A percentile compares a stretch with the other conserved stretches of the same genome.
Conservation (phyloP, 1,139 yeast genomes). For the Saccharomyces hybrid region DNA sequence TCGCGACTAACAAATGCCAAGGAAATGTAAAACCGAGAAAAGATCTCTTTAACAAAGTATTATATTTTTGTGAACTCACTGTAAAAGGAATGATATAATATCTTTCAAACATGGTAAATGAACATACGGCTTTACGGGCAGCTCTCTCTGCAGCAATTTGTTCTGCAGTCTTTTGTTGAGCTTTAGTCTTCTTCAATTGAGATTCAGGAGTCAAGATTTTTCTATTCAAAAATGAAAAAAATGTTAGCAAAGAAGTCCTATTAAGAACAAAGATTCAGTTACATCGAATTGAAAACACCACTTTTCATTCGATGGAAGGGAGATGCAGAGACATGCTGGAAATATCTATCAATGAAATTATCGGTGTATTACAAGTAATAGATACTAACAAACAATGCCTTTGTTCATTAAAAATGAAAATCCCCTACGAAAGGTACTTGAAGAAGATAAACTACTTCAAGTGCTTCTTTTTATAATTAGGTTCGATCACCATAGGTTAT, state of each 20-base stretch:
- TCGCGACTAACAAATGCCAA: background rate
- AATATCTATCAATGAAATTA: constrained; percentile 5
- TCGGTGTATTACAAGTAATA: background rate
- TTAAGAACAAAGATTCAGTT: constrained; percentile 18
- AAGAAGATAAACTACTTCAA: background rate
- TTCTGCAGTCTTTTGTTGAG: constrained; percentile 79
- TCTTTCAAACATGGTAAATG: constrained; percentile 1
- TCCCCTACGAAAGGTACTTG: background rate
- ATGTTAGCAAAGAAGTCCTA: constrained; percentile 17
- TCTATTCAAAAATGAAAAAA: constrained; percentile 18
- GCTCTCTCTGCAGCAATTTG: constrained; percentile 82
- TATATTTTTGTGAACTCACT: background rate
- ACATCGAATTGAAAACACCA: constrained; percentile 34
- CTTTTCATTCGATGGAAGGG: constrained; percentile 33
- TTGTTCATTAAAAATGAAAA: background rate
- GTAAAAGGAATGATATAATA: constrained; percentile 2
- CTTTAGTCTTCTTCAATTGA: constrained; percentile 89
- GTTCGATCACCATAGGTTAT: background rate
- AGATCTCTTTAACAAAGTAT: background rate
- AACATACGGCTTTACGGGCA: constrained; percentile 87
- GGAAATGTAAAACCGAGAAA: background rate
- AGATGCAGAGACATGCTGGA: constrained; percentile 28
- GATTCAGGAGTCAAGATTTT: constrained; percentile 73
- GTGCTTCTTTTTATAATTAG: background rate
- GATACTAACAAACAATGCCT: background rate